Percentiles rank a stretch among this genome's conserved stretches.
Evolutionary conservation across 2,329 filamentous ascomycete genomes (phyloP).

Genomic region (Microdochium nivale): DNA sequence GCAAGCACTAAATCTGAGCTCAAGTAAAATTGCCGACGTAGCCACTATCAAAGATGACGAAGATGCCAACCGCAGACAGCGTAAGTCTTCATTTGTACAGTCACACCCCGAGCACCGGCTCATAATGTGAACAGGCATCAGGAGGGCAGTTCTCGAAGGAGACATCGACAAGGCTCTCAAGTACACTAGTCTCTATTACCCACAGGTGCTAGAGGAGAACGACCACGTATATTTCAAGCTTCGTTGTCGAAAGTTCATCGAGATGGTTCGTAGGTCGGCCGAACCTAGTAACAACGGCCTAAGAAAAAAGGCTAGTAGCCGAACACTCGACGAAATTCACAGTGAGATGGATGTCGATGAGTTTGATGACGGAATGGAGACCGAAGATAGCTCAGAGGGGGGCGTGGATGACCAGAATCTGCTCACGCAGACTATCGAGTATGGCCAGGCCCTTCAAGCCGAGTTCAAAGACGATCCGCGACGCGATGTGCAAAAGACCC

Average conservation of each 20-base stretch:
- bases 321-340: constrained; percentile 40
- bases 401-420: constrained; percentile 30
- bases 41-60: constrained; percentile 71
- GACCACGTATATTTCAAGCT: constrained; percentile 82
- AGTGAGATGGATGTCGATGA: constrained; percentile 41
- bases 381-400: constrained; percentile 32
- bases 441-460: constrained; percentile 68
- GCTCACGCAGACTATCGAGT: constrained; percentile 62
- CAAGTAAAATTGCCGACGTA: constrained; percentile 40
- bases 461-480: constrained; percentile 69
- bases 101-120: constrained; percentile 3
- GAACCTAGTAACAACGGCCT: constrained; percentile 49
- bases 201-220: constrained; percentile 69
- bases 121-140: constrained; percentile 55
- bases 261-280: constrained; percentile 75
- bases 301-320: constrained; percentile 30
- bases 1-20: constrained; percentile 54
- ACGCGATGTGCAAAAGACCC: constrained; percentile 60
- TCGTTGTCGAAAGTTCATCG: constrained; percentile 85
- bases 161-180: constrained; percentile 89
- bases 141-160: constrained; percentile 78
- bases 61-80: constrained; percentile 78
- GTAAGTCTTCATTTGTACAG: constrained; percentile 39
- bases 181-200: constrained; percentile 70
- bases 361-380: constrained; percentile 43